Conservation (phyloP, 192 early-diverging fungal species). For the Coemansia sp. region DNA sequence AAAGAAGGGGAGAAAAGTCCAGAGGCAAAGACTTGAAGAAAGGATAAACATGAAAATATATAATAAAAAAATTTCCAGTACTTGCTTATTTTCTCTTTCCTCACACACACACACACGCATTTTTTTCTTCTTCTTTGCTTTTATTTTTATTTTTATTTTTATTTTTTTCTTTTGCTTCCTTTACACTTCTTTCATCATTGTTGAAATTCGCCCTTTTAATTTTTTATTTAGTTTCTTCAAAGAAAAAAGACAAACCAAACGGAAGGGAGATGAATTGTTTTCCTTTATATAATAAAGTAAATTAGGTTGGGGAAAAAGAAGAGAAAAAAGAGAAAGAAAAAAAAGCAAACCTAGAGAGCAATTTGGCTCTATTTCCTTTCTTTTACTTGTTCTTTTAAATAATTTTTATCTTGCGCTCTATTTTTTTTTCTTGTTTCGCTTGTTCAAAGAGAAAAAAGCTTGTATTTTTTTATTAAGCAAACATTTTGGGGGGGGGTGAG, state of each 20-base stretch:
- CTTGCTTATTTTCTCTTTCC: background rate
- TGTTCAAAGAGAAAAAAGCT: too few species aligned
- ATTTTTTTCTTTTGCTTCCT: background rate
- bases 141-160: background rate
- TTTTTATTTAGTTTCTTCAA: constrained; percentile 11
- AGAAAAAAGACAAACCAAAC: background rate
- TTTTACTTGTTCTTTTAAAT: background rate
- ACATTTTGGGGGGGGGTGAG: background rate
- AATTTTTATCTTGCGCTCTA: background rate
- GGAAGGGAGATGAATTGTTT: background rate
- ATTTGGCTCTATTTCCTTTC: background rate
- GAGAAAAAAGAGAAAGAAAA: background rate
- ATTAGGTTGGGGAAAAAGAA: background rate
- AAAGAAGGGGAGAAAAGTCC: constrained; percentile 8
- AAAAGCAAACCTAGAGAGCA: background rate
- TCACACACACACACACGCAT: background rate
- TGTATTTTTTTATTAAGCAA: background rate
- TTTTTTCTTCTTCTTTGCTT: background rate
- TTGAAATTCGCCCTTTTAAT: background rate
- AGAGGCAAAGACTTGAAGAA: constrained; percentile 13
- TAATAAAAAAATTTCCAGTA: background rate
- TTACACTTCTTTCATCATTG: background rate
- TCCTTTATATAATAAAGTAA: constrained; percentile 1
- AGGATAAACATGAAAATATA: constrained; percentile 1
- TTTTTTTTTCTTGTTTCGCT: too few species aligned